These are phyloP conservation scores for Staphylotrichum tortipilum DNA, from an alignment of 495 filamentous ascomycete genomes.

Conservation along the genomic window DNA sequence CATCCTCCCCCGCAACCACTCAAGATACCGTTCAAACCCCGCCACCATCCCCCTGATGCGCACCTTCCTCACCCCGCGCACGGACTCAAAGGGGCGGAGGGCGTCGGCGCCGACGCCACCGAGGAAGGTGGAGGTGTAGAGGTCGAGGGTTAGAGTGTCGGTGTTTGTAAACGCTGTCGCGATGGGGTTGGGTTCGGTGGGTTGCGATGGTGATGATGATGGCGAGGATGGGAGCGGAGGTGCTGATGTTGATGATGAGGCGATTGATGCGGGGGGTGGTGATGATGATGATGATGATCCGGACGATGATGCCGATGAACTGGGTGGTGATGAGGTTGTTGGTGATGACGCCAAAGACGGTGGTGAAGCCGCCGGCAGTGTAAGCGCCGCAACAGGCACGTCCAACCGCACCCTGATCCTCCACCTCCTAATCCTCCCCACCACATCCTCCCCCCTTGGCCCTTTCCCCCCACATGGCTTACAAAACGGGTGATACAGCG, in stretches of 20 bases:
- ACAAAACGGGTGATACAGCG: conserved; percentile 23
- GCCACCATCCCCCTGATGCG: conserved; percentile 34
- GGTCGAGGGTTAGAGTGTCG: conserved; percentile 39
- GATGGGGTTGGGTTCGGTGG: neutral
- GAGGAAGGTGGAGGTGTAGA: conserved; percentile 38
- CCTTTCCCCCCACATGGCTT: too few species aligned
- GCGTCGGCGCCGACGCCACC: conserved; percentile 28
- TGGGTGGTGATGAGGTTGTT: neutral
- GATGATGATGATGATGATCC: neutral
- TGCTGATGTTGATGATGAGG: neutral
- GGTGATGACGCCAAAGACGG: too few species aligned
- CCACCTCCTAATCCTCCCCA: too few species aligned
- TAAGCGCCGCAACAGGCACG: too few species aligned
- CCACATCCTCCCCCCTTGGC: too few species aligned
- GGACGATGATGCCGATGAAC: neutral
- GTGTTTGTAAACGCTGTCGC: neutral
- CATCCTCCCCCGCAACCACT: conserved; percentile 40
- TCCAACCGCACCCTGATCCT: too few species aligned
- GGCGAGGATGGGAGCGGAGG: neutral
- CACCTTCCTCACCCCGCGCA: conserved; percentile 40
- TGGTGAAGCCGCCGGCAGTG: too few species aligned
- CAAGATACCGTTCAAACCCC: conserved; percentile 34
- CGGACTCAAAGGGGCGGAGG: conserved; percentile 41
- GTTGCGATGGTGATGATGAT: neutral
- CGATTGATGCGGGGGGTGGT: neutral